Base-by-base conservation (phyloP, 768 basidiomycete genomes). In the Russula earlei region DNA sequence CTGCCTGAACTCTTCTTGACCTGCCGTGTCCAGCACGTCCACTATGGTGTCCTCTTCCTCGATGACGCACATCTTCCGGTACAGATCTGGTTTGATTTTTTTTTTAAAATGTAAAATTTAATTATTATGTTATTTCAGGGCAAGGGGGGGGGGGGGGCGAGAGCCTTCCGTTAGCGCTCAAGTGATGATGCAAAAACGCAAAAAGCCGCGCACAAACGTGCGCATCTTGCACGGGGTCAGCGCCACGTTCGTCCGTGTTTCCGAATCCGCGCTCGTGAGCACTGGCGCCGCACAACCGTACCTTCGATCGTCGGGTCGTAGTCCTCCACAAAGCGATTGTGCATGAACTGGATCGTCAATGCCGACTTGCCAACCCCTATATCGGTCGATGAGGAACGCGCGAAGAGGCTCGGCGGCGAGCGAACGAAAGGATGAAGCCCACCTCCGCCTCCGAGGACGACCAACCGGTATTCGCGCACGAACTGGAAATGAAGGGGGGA, bases 401-500 rank as follows among this genome's bases (percentile, higher is more conserved):
- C 31, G 10, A 17, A 24, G 31, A 42, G 12, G 11, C 2, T 14
- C 10, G 19, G n/a, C 19, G 40, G 11, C 9, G 4, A 10, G 12
- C 12, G 14, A 14, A 53, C 8, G 45, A 19, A 11, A 31, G 12
- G 8, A 15, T 31, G 33, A 20, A n/a, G 69, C 80, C 66, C 54
- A 87, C 93, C 94, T 80, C 94, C 95, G 66, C 95, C 93, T 49
- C 95, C 95, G 58, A 97, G 92, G 61, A 98, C 95, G 64, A 98
- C 95, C 58, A 97, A 84, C 77, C 95, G 96, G 77, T 98, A 98
- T 70, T 98, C 95, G 64, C 93, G 79, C 72, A 97, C 74, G 75
- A 91, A 91, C 69, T 86, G 84, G 3, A 11, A 14, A 47, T 12
- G 5, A 15, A 24, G 3, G n/a, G 9, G 22, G 20, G 1, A 20